phyloP scores from a whole-genome alignment of 148 eudicot species.

The Fagopyrum tataricum region DNA sequence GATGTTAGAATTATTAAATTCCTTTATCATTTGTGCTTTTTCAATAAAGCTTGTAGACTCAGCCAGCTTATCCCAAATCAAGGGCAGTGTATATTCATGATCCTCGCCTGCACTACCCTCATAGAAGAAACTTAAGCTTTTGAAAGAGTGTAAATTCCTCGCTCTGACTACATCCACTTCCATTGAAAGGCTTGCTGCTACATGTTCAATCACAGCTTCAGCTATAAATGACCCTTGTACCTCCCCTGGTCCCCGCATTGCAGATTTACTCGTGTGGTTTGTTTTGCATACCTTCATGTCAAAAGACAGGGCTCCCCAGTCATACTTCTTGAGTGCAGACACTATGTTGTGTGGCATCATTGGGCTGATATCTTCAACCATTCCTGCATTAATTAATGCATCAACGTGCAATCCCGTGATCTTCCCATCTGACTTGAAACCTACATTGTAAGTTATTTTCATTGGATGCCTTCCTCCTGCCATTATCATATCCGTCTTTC shows the following conservation, averaged over 20 bases:
- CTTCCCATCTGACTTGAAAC: constrained; percentile 82
- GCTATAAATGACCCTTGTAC: constrained; percentile 76
- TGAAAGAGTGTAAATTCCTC: constrained; percentile 53
- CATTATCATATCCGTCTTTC: constrained; percentile 85
- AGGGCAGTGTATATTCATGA: constrained; percentile 66
- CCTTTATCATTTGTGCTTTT: constrained; percentile 31
- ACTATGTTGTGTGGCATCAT: constrained; percentile 41
- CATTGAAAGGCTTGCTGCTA: constrained; percentile 54
- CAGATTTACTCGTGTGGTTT: constrained; percentile 61
- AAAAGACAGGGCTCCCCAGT: constrained; percentile 87
- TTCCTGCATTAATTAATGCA: constrained; percentile 57
- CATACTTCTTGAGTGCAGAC: constrained; percentile 57
- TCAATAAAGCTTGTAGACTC: constrained; percentile 37
- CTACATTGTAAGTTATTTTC: constrained; percentile 72
- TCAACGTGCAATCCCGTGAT: constrained; percentile 75
- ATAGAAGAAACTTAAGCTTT: constrained; percentile 55
- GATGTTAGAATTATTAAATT: constrained; percentile 36
- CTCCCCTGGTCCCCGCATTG: constrained; percentile 95
- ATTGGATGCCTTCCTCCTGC: constrained; percentile 96
- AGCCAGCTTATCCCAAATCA: constrained; percentile 62
- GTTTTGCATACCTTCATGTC: constrained; percentile 80
- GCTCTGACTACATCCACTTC: constrained; percentile 63
- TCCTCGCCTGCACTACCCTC: constrained; percentile 42
- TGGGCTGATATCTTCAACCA: constrained; percentile 57
- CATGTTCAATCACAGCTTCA: constrained; percentile 77